Base-by-base conservation (phyloP, 2,329 filamentous ascomycete species). In the Cordyceps farinosa region DNA sequence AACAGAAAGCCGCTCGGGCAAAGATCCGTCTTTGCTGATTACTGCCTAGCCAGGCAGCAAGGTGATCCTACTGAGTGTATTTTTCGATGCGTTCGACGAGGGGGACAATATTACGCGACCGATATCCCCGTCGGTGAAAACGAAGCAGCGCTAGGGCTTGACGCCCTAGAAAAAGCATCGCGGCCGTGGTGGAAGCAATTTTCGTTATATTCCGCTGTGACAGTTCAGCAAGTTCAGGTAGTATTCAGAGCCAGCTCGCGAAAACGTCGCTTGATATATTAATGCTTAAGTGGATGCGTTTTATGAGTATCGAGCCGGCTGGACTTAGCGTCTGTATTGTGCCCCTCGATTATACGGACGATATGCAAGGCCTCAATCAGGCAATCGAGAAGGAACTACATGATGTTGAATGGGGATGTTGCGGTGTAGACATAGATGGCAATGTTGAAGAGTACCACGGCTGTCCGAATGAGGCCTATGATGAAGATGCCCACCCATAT, bases 221-320 rank as follows among this genome's bases (percentile, higher is more conserved):
- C 32, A 27, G 51, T 53, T 53, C 17, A 53, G 32, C 51, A 53
- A 53, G 17, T 53, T 53, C 32, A 53, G 30, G 48, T 51, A 51
- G 29, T 51, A 27, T 32, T 34, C 3, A 51, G 11, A 51, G 29
- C 15, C 27, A 32, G 27, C 27, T 34, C 27, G 15, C 48, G 17
- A 32, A 51, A 51, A 8, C 11, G 6, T 51, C 29, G 48, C 29
- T 7, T 51, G 6, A n/a, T 53, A 27, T 53, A 53, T 53, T 53
- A 30, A 53, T 38, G 8, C 30, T 38, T 38, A 1, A 38, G 51
- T 17, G 38, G 32, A 53, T 53, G 32, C 51, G 51, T 22, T 38
- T 53, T 15, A 53, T 38, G 32, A 53, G 32, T 38, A 27, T 53
- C 17, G n/a, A 53, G n/a, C 34, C n/a, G 32, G 32, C 30, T 38